Conservation (phyloP, 192 early-diverging fungal genomes). For the Piromyces sp. region DNA sequence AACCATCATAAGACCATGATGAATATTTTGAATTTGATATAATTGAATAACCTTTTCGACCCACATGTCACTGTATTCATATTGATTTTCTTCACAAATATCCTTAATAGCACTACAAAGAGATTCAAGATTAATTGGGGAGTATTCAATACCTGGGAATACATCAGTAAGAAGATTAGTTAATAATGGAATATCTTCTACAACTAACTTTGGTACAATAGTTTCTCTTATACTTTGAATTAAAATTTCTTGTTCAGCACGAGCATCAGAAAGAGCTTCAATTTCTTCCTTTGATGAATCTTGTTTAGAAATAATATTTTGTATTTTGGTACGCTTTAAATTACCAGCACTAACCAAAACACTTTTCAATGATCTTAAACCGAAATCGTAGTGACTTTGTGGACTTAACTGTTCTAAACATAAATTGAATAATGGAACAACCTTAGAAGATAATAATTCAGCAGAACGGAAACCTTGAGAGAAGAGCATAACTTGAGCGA, state of each 20-base stretch:
- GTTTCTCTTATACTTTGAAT: slow-evolving; percentile 97
- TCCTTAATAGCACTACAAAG: slow-evolving; percentile 56
- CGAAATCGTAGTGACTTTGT: slow-evolving; percentile 98
- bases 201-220: slow-evolving; percentile 93
- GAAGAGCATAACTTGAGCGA: slow-evolving; percentile 99
- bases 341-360: slow-evolving; percentile 99
- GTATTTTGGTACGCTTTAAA: slow-evolving; percentile 59
- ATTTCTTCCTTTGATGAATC: slow-evolving; percentile 14
- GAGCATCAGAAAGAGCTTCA: slow-evolving; percentile 33
- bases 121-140: slow-evolving; percentile 53
- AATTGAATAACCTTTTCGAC: slow-evolving; percentile 94
- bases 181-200: slow-evolving; percentile 79
- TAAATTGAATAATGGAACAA: slow-evolving; percentile 92
- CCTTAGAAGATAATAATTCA: slow-evolving; percentile 81
- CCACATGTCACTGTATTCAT: slow-evolving; percentile 68
- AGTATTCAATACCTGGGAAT: slow-evolving; percentile 80
- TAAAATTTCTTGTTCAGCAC: slow-evolving; percentile 76
- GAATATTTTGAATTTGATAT: slow-evolving; percentile 92
- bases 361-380: slow-evolving; percentile 93
- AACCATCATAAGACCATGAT: slow-evolving; percentile 99
- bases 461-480: slow-evolving; percentile 98
- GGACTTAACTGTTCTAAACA: slow-evolving; percentile 85
- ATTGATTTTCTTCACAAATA: slow-evolving; percentile 54
- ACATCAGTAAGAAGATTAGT: slow-evolving; percentile 73
- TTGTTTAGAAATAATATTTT: slow-evolving; percentile 14